Conservation (phyloP, 169 alveolate species). For the Cryptosporidium bovis region DNA sequence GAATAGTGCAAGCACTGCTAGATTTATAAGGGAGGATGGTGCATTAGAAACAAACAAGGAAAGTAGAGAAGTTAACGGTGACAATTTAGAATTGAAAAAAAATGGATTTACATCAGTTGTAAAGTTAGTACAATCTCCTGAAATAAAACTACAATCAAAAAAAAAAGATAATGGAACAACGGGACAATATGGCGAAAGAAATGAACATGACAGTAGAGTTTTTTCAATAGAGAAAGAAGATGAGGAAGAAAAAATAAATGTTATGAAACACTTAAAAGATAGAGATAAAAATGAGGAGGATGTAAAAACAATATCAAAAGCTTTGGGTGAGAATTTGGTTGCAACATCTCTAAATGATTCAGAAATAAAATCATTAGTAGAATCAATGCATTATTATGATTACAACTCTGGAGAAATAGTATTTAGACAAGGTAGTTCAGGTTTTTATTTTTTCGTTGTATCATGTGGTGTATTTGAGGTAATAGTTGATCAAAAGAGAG, state of each 20-base stretch:
- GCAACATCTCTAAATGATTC: conserved; percentile 87
- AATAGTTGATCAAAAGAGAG: conserved; percentile 87
- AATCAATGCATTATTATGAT: conserved; percentile 87
- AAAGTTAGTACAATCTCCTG: no score
- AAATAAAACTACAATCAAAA: no score
- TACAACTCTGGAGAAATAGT: conserved; percentile 87
- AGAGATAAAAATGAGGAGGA: conserved; percentile 85
- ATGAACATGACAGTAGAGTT: not conserved
- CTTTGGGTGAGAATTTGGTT: conserved; percentile 86
- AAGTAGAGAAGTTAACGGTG: no score
- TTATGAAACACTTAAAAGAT: conserved; percentile 76
- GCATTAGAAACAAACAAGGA: no score
- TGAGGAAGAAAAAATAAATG: conserved; percentile 25
- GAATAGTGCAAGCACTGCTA: not conserved
- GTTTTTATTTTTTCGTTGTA: conserved; percentile 88
- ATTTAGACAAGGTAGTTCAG: conserved; percentile 86
- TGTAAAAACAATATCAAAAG: conserved; percentile 81
- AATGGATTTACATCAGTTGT: no score
- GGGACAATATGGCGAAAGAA: no score
- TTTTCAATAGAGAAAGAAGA: conserved; percentile 1
- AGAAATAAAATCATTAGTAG: conserved; percentile 88
- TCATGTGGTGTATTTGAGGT: conserved; percentile 90
- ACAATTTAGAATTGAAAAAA: no score
- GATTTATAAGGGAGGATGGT: no score
- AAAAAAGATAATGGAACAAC: no score